Base-by-base conservation (phyloP, 345 rosid genomes). In the Eucalyptus tenuipes region DNA sequence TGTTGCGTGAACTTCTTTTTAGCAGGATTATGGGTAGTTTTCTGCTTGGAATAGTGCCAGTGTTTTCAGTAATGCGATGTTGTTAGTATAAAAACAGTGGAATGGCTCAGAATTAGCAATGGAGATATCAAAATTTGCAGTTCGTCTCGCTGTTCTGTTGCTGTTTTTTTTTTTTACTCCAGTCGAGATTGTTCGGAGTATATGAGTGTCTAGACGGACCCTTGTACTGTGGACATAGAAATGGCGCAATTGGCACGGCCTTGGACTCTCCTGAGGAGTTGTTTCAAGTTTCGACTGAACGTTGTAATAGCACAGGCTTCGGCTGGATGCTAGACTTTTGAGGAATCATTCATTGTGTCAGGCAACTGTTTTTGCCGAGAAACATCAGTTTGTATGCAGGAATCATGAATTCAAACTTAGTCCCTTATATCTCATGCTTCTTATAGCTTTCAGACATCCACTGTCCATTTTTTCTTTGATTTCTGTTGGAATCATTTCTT, bases 51-150 rank as follows among this genome's bases (percentile, higher is more conserved):
- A 11, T 20, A 2, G 29, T 9, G 47, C 84, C 5, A 6, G 29
- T 40, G 29, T 75, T 40, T 75, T 20, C 82, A 11, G 84, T 75
- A 75, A 75, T 0, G 84, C 1, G 84, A 20, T 75, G 84, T 20
- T 75, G 27, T 75, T 20, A 20, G 84, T 40, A 0, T 40, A 40
- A 40, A 20, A 40, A 40, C 47, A 0, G 24, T 11, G 5, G 5
- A 0, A 75, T 75, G 29, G 24, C 27, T 42, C 84, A 40, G 84
- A 75, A 40, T 20, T 6, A 75, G 47, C 82, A 6, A 75, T 75
- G 82, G 82, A 20, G 45, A 75, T 20, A 71, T 71, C 45, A 71
- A 71, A 71, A 37, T 37, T 18, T 71, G 82, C 47, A 20, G 82
- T 10, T 75, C 27, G 2, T 75, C 27, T 75, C 0, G 12, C 82